Base-by-base conservation (phyloP, 352 stramenopile species). In the Pythium plurisporium region DNA sequence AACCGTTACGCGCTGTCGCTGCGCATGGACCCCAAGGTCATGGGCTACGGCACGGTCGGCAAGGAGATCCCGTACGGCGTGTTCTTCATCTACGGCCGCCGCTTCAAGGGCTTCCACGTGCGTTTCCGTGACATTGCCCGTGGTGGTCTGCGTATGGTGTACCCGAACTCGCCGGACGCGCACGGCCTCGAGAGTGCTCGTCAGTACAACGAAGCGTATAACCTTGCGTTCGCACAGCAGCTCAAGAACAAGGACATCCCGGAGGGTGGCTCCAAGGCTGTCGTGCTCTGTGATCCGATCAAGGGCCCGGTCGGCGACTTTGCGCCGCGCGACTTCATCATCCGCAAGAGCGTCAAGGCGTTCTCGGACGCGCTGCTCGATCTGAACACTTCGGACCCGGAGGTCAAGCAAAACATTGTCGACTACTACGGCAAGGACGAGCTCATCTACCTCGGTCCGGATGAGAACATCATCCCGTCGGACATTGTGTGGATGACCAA, bases 301-400 rank as follows among this genome's bases (percentile, higher is more conserved):
- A 76, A 87, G 11, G 81, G 81, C 12, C 75, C 79, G 14, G 60
- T 90, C 10, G 85, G 79, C 11, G 82, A 93, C 56, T 67, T 95
- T 49, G 82, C 82, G 9, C 77, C 82, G 22, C 82, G 83, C 22
- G 82, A 95, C 55, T 95, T 90, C 46, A 93, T 92, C 57, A 93
- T 98, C 63, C 86, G 95, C 58, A 99, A 99, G 84, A 94, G 83
- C 43, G 95, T 99, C 48, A 98, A 99, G 77, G 96, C 94, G 15
- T 99, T 99, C 71, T 97, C 90, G 29, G 84, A 92, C 43, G 80
- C 80, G 8, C 59, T 94, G 15, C 58, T 94, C 36, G 82, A 92
- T 63, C 42, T 92, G 38, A 91, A 91, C 74, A 88, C 82, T 3
- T 85, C 69, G 31, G 74, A 90, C 51, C 72, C 85, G 22, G 73